Evolutionary conservation across 768 basidiomycete genomes (phyloP).

Genomic region (Suillus bovinus): DNA sequence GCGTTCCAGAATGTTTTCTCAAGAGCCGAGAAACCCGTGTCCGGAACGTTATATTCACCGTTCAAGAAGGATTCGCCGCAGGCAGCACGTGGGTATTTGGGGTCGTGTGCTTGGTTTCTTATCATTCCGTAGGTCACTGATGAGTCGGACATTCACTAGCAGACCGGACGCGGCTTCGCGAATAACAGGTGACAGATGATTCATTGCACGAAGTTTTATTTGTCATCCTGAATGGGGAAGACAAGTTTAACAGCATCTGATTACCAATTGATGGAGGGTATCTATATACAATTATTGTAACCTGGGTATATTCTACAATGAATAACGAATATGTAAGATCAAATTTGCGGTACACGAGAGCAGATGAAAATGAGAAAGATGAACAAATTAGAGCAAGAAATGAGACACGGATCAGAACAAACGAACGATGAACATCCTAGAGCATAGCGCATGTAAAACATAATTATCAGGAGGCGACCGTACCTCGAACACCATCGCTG

Average conservation of each 20-base stretch:
- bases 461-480: constrained; percentile 6
- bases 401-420: background rate
- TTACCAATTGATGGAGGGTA: constrained; percentile 2
- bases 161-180: background rate
- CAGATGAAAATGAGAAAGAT: constrained; percentile 4
- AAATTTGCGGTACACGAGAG: constrained; percentile 2
- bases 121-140: background rate
- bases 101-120: background rate
- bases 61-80: background rate
- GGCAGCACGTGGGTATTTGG: background rate
- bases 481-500: background rate
- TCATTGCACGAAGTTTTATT: background rate
- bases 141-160: constrained; percentile 2
- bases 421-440: background rate
- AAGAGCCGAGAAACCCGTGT: background rate
- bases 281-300: constrained; percentile 6
- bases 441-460: constrained; percentile 4
- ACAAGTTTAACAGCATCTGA: background rate
- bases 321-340: constrained; percentile 5
- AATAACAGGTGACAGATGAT: background rate
- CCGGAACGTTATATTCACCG: background rate
- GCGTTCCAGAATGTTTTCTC: background rate
- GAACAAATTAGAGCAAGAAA: constrained; percentile 4
- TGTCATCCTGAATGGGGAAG: background rate
- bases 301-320: constrained; percentile 7